phyloP scores from a whole-genome alignment of 2,329 filamentous ascomycete genomes.

The Trichoderma afroharzianum region DNA sequence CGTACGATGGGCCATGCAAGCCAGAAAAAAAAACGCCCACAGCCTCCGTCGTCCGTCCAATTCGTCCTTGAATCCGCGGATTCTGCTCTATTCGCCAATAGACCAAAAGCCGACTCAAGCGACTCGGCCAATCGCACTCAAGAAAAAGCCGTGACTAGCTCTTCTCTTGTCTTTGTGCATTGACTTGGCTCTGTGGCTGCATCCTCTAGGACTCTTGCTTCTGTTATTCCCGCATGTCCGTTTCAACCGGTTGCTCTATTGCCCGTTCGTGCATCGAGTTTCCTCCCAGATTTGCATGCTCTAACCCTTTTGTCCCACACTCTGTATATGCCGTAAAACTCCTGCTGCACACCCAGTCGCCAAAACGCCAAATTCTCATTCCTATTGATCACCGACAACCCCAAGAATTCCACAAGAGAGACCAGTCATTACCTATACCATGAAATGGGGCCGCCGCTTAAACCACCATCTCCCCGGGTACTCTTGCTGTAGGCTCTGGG shows the following conservation, averaged over 20 bases:
- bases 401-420: not conserved
- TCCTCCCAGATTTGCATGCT: not conserved
- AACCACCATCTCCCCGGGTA: slow-evolving; percentile 34
- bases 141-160: not conserved
- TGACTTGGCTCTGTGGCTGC: not conserved
- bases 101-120: not conserved
- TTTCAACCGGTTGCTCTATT: not conserved
- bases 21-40: not conserved
- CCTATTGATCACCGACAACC: not conserved
- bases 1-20: slow-evolving; percentile 8
- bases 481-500: slow-evolving; percentile 37
- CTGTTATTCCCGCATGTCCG: not conserved
- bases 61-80: not conserved
- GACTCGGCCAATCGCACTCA: not conserved
- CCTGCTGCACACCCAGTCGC: not conserved
- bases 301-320: not conserved
- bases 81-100: not conserved
- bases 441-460: not conserved
- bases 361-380: not conserved
- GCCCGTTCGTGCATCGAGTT: not conserved
- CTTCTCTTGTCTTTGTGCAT: not conserved
- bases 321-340: not conserved
- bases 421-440: not conserved
- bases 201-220: too few species aligned
- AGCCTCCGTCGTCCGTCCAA: not conserved